A percentile compares a stretch with the other conserved stretches of the same genome.
Conservation (phyloP, 768 basidiomycete genomes). For the Leccinum aurantiacum region DNA sequence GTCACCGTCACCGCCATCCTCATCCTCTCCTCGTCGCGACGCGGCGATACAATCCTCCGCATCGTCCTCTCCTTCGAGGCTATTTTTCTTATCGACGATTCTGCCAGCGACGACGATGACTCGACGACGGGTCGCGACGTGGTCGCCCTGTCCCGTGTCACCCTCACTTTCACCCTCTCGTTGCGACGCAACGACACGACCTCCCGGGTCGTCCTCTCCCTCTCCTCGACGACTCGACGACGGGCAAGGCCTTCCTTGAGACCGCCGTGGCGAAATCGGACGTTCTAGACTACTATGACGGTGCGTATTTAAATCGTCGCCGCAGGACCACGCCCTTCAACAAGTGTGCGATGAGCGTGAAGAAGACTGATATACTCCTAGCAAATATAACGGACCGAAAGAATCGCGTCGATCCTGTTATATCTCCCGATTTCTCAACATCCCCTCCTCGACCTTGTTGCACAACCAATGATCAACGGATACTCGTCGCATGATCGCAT, state of each 20-base stretch:
- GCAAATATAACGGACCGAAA: slow-evolving; percentile 79
- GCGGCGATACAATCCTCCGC: too few species aligned
- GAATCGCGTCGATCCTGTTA: slow-evolving; percentile 48
- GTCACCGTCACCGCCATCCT: too few species aligned
- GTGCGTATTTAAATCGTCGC: slow-evolving; percentile 43
- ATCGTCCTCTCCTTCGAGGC: too few species aligned
- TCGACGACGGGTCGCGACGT: too few species aligned
- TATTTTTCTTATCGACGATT: too few species aligned
- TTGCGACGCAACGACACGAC: too few species aligned
- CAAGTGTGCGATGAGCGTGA: slow-evolving; percentile 75
- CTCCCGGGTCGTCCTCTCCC: too few species aligned
- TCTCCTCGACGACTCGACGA: too few species aligned
- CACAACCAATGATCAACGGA: slow-evolving; percentile 49
- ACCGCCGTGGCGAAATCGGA: slow-evolving; percentile 82
- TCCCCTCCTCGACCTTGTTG: slow-evolving; percentile 19
- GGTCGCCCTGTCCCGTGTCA: too few species aligned
- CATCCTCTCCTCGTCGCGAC: too few species aligned
- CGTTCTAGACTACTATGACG: slow-evolving; percentile 90
- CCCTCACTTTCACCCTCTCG: too few species aligned
- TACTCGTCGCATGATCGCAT: slow-evolving; percentile 28
- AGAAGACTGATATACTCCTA: slow-evolving; percentile 79
- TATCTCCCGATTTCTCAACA: slow-evolving; percentile 50
- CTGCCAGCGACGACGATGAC: too few species aligned
- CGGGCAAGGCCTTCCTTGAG: slow-evolving; percentile 69
- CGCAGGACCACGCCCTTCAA: slow-evolving; percentile 85